These are phyloP conservation scores for Poa annua DNA, from an alignment of 176 grass and related monocot genomes.

Conservation along the genomic window DNA sequence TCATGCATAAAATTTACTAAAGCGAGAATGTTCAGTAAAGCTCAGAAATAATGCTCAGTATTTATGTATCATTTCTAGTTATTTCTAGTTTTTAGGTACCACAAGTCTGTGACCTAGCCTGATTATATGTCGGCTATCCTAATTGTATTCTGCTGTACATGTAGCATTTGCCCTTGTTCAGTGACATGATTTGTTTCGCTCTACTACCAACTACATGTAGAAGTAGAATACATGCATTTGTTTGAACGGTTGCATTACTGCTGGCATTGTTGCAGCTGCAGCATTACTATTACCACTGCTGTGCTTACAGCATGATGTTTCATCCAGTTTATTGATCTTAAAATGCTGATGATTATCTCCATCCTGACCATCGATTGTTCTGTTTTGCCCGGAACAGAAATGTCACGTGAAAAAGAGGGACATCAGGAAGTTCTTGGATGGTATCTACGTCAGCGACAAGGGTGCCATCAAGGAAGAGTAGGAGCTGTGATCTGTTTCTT, in stretches of 20 bases:
- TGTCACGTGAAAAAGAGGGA: constrained; percentile 81
- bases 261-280: too few relatives aligned
- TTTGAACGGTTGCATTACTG: not conserved
- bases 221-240: not conserved
- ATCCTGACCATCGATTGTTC: not conserved
- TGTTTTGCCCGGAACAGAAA: constrained; percentile 37
- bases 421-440: constrained; percentile 78
- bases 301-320: not conserved
- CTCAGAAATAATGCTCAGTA: too few relatives aligned
- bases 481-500: too few relatives aligned
- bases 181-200: not conserved
- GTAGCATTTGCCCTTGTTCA: not conserved
- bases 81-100: too few relatives aligned
- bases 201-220: not conserved
- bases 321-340: not conserved
- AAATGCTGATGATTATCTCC: not conserved
- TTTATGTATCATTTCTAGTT: too few relatives aligned
- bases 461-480: constrained; percentile 51
- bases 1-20: too few relatives aligned
- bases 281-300: not conserved
- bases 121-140: not conserved
- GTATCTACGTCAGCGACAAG: constrained; percentile 76
- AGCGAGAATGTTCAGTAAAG: too few relatives aligned
- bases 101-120: not conserved
- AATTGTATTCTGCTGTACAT: not conserved